Conservation (phyloP, 495 filamentous ascomycete genomes). For the Podospora anserina region DNA sequence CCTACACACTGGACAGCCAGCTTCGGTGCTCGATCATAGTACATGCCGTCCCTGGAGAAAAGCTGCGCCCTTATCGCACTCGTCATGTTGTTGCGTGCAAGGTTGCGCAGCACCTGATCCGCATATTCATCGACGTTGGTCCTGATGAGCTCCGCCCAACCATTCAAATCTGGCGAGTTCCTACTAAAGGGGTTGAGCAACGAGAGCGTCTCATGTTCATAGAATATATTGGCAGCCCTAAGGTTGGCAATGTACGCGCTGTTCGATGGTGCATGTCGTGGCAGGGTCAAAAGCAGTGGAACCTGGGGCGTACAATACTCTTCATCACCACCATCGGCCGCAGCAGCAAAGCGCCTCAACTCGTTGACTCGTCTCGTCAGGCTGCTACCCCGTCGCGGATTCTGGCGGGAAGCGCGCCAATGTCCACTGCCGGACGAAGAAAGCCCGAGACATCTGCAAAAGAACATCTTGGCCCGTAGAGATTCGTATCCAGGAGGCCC, state of each 20-base stretch:
- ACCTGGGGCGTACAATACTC: background rate
- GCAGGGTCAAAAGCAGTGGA: background rate
- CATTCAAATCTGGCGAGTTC: background rate
- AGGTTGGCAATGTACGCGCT: background rate
- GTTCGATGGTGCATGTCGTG: background rate
- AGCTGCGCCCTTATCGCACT: background rate
- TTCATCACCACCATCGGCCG: background rate
- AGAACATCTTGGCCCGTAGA: background rate
- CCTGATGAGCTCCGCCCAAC: background rate
- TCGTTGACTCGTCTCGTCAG: background rate
- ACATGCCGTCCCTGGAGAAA: background rate
- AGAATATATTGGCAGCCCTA: background rate
- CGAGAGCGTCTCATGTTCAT: background rate
- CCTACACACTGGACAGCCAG: background rate
- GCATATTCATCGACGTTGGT: background rate
- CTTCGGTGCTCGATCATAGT: background rate
- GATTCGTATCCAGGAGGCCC: background rate
- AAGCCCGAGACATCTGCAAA: background rate
- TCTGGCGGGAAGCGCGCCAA: background rate
- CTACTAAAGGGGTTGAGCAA: background rate
- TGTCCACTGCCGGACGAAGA: background rate
- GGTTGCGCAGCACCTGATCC: background rate
- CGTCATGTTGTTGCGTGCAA: background rate
- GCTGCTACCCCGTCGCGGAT: background rate
- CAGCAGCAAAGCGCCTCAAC: background rate